Evolutionary conservation across 108 stramenopile genomes (phyloP).

Genomic region (Bacterosira constricta): DNA sequence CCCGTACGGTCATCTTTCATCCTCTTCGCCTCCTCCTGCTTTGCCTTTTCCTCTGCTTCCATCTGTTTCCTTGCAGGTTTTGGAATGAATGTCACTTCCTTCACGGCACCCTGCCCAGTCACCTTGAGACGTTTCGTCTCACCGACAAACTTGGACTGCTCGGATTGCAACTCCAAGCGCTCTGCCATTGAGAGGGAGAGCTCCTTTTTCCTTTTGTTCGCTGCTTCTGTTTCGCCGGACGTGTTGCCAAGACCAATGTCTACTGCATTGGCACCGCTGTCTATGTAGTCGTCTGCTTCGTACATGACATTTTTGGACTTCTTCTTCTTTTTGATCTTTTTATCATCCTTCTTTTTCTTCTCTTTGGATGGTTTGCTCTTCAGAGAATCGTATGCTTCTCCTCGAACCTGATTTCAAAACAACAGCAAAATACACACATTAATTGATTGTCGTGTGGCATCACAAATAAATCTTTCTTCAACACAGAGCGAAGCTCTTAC

Average conservation of each 20-base stretch:
- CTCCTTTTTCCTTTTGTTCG: slow-evolving; percentile 57
- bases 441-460: background rate
- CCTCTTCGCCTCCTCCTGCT: slow-evolving; percentile 6
- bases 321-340: slow-evolving; percentile 41
- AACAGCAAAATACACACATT: background rate
- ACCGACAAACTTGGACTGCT: slow-evolving; percentile 43
- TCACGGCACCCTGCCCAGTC: slow-evolving; percentile 64
- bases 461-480: background rate
- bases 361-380: slow-evolving; percentile 31
- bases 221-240: slow-evolving; percentile 42
- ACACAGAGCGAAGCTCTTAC: slow-evolving; percentile 37
- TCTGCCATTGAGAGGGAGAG: slow-evolving; percentile 75
- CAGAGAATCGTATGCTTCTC: slow-evolving; percentile 70
- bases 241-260: slow-evolving; percentile 63
- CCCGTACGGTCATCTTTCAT: slow-evolving; percentile 29
- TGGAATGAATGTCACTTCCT: slow-evolving; percentile 79
- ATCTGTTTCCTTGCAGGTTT: slow-evolving; percentile 62
- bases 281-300: slow-evolving; percentile 68
- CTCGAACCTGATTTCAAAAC: slow-evolving; percentile 41
- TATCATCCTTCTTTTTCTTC: slow-evolving; percentile 25
- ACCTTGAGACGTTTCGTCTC: slow-evolving; percentile 53
- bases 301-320: slow-evolving; percentile 61
- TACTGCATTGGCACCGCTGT: slow-evolving; percentile 42
- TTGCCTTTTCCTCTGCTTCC: slow-evolving; percentile 29
- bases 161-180: slow-evolving; percentile 60